phyloP scores from a whole-genome alignment of 768 basidiomycete genomes.

The Pleurotus eryngii region DNA sequence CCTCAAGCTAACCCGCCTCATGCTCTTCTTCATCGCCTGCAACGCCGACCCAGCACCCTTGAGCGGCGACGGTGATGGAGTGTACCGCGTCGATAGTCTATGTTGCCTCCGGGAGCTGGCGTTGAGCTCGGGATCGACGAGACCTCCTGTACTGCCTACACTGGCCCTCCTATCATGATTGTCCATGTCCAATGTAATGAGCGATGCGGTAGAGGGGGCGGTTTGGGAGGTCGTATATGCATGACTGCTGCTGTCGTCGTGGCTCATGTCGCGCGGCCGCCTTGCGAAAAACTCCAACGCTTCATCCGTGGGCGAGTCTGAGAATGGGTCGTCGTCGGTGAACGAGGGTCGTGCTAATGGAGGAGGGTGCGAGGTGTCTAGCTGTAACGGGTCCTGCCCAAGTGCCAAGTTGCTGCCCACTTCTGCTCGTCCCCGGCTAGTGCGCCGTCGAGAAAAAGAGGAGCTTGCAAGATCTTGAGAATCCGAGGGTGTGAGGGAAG shows the following conservation, averaged over 20 bases:
- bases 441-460: constrained; percentile 46
- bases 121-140: constrained; percentile 47
- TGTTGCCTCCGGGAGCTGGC: constrained; percentile 38
- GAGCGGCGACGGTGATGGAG: constrained; percentile 51
- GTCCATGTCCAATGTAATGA: constrained; percentile 41
- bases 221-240: constrained; percentile 41
- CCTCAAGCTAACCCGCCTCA: constrained; percentile 66
- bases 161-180: constrained; percentile 42
- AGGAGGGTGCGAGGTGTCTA: constrained; percentile 28
- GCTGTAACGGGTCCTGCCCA: constrained; percentile 45
- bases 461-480: constrained; percentile 20
- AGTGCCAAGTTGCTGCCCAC: constrained; percentile 6
- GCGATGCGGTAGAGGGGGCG: constrained; percentile 50
- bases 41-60: constrained; percentile 60
- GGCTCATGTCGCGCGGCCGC: constrained; percentile 23
- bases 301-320: constrained; percentile 34
- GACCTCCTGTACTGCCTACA: constrained; percentile 22
- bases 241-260: constrained; percentile 30
- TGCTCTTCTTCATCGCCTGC: constrained; percentile 50
- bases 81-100: constrained; percentile 50
- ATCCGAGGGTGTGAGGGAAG: constrained; percentile 53
- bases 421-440: constrained; percentile 55
- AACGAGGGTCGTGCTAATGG: constrained; percentile 13
- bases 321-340: constrained; percentile 47
- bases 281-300: constrained; percentile 14